phyloP scores from a whole-genome alignment of 1,139 yeast genomes.

The Saccharomycopsis hybrid region DNA sequence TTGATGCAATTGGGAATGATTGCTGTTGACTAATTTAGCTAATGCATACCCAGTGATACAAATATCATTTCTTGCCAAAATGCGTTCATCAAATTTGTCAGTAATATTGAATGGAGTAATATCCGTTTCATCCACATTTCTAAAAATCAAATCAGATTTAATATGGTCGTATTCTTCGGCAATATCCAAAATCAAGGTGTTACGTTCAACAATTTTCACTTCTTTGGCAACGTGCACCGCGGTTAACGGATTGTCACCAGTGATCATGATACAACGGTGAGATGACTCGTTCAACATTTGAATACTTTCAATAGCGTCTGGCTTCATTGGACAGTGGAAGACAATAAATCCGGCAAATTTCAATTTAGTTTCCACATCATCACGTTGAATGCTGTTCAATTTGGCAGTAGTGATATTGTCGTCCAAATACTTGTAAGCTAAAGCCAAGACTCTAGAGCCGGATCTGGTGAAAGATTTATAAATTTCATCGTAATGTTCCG shows the following conservation, averaged over 20 bases:
- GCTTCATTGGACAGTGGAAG: slow-evolving; percentile 94
- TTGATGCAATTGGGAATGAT: slow-evolving; percentile 58
- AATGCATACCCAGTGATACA: slow-evolving; percentile 95
- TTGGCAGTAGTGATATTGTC: slow-evolving; percentile 43
- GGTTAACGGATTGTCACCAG: slow-evolving; percentile 98
- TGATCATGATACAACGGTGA: slow-evolving; percentile 94
- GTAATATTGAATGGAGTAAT: slow-evolving; percentile 57
- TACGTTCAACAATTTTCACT: slow-evolving; percentile 79
- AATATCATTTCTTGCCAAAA: slow-evolving; percentile 69
- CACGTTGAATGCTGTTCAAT: slow-evolving; percentile 57
- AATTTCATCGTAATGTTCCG: slow-evolving; percentile 75
- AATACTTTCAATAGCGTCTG: slow-evolving; percentile 86
- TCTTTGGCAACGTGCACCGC: slow-evolving; percentile 97
- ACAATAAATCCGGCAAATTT: slow-evolving; percentile 89
- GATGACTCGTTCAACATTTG: slow-evolving; percentile 91
- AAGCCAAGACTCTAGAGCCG: slow-evolving; percentile 93
- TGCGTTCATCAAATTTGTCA: slow-evolving; percentile 48
- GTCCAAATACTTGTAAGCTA: slow-evolving; percentile 76
- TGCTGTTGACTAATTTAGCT: slow-evolving; percentile 40
- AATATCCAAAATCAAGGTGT: slow-evolving; percentile 79
- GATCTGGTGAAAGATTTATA: slow-evolving; percentile 89
- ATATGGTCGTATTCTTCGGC: slow-evolving; percentile 42
- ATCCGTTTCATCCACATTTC: slow-evolving; percentile 72
- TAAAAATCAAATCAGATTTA: slow-evolving; percentile 68
- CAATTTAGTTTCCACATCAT: slow-evolving; percentile 66